These are phyloP conservation scores for Backusella circina DNA, from an alignment of 192 early-diverging fungal genomes.

Conservation along the genomic window DNA sequence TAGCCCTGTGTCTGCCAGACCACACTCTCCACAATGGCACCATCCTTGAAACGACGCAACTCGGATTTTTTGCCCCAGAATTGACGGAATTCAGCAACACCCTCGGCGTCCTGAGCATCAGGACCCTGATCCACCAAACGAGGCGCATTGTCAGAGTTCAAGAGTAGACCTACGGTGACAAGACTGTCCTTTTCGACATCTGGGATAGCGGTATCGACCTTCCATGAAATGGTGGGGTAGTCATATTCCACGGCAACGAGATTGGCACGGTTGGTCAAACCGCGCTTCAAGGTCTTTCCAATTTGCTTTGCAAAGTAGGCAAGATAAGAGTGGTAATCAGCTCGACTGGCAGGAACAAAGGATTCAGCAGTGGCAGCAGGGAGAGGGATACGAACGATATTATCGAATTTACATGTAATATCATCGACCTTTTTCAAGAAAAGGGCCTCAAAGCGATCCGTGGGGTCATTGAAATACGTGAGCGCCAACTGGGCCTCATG, in stretches of 20 bases:
- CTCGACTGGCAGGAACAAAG: constrained; percentile 27
- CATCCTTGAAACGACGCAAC: constrained; percentile 92
- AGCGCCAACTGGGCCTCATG: constrained; percentile 67
- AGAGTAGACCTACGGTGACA: constrained; percentile 67
- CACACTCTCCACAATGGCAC: constrained; percentile 84
- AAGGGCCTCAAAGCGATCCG: constrained; percentile 73
- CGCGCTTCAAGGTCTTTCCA: constrained; percentile 41
- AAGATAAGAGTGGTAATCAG: constrained; percentile 45
- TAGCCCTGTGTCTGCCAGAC: constrained; percentile 67
- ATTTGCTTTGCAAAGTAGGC: constrained; percentile 42
- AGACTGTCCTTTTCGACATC: constrained; percentile 31
- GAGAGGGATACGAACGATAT: constrained; percentile 46
- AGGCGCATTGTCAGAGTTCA: constrained; percentile 61
- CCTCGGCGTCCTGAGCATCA: constrained; percentile 65
- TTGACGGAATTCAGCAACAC: constrained; percentile 61
- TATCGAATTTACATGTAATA: constrained; percentile 64
- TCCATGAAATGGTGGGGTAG: constrained; percentile 35
- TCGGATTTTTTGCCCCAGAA: constrained; percentile 92
- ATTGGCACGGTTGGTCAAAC: constrained; percentile 48
- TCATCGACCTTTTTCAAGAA: constrained; percentile 73
- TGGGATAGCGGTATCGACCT: constrained; percentile 21
- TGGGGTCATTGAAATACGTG: constrained; percentile 58
- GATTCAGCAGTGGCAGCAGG: constrained; percentile 4
- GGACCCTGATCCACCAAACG: constrained; percentile 90
- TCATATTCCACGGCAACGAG: constrained; percentile 38